A percentile compares a stretch with the other conserved stretches of the same genome.
These are phyloP conservation scores for Rubus idaeus DNA, from an alignment of 306 rosid genomes.

Conservation along the genomic window DNA sequence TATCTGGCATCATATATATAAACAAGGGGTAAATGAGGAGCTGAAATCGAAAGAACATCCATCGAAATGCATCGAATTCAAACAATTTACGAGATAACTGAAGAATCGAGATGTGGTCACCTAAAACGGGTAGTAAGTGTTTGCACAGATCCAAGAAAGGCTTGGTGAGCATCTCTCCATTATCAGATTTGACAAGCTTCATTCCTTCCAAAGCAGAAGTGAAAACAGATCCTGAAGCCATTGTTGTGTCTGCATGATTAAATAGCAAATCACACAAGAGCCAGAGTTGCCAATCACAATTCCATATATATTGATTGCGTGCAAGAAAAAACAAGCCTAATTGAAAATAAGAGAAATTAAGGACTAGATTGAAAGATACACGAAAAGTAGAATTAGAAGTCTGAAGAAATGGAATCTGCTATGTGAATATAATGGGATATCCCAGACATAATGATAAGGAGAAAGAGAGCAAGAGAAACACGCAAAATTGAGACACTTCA, in stretches of 20 bases:
- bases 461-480: neutral
- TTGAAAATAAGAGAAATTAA: no score
- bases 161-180: slow-evolving; percentile 56
- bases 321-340: neutral
- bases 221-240: slow-evolving; percentile 52
- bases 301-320: slow-evolving; percentile 9
- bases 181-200: slow-evolving; percentile 48
- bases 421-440: neutral
- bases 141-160: slow-evolving; percentile 80
- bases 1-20: slow-evolving; percentile 35
- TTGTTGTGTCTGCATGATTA: slow-evolving; percentile 11
- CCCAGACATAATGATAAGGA: neutral
- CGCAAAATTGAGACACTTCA: neutral
- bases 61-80: slow-evolving; percentile 1
- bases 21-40: neutral
- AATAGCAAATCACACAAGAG: neutral
- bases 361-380: neutral
- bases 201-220: slow-evolving; percentile 58
- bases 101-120: slow-evolving; percentile 24
- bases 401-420: neutral
- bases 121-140: slow-evolving; percentile 65
- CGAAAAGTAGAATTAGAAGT: neutral
- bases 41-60: neutral
- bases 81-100: neutral
- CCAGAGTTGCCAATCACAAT: neutral